phyloP scores from a whole-genome alignment of 257 asterid species.

The Gynochthodes officinalis region DNA sequence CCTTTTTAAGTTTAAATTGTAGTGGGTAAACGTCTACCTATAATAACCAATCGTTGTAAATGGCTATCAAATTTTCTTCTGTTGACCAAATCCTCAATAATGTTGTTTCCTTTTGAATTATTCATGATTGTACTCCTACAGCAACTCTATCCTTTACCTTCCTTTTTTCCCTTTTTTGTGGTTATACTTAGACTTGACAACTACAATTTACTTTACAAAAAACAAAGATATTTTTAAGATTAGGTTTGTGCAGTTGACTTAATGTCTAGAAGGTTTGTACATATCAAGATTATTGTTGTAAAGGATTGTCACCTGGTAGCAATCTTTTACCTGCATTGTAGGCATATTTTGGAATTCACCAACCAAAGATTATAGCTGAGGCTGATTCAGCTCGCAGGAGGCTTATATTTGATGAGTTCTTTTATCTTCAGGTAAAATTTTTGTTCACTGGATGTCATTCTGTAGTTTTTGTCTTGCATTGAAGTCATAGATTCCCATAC shows the following conservation, averaged over 20 bases:
- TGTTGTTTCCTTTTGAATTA: not conserved
- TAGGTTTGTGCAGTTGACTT: not conserved
- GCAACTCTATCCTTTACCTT: not conserved
- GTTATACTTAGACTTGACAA: not conserved
- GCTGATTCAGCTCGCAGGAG: slow-evolving; percentile 93
- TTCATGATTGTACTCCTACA: not conserved
- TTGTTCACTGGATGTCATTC: not conserved
- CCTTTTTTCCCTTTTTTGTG: not conserved
- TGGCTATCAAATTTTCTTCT: not conserved
- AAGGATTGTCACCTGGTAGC: not conserved
- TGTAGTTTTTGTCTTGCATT: too few species aligned
- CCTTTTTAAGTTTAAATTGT: not conserved
- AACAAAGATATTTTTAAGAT: not conserved
- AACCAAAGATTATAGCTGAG: slow-evolving; percentile 57
- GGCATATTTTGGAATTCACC: slow-evolving; percentile 95
- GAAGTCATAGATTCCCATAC: not conserved
- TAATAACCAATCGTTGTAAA: not conserved
- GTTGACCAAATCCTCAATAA: not conserved
- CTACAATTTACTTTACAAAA: not conserved
- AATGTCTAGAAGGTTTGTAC: not conserved
- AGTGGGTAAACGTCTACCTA: too few species aligned
- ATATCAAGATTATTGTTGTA: not conserved
- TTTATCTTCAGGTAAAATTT: slow-evolving; percentile 77
- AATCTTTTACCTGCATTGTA: slow-evolving; percentile 24
- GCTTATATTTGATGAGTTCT: slow-evolving; percentile 96